Base-by-base conservation (phyloP, 2,329 filamentous ascomycete genomes). In the Tolypocladium nubicola region DNA sequence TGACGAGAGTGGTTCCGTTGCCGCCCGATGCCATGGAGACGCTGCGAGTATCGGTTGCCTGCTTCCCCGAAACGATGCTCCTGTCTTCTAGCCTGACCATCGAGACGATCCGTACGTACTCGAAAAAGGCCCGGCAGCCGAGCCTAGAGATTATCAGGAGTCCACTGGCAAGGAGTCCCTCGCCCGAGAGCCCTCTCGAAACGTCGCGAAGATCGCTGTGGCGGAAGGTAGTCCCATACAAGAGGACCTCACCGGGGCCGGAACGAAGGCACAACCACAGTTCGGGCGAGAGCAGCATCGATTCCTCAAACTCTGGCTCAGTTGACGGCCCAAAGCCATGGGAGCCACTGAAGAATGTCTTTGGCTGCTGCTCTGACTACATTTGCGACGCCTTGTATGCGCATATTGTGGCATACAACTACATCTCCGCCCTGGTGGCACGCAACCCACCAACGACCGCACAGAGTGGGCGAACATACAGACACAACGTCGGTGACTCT, bases 21-120 rank as follows among this genome's bases (percentile, higher is more conserved):
- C 79, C 80, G 0, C 75, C 77, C 1, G 75, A 82, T 33, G 73
- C 82, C 3, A 66, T 83, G 45, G 80, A 84, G 58, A 81, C 75
- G 0, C 70, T 84, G 4, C 71, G 77, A 35, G 74, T 82, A 7
- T 81, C 77, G 0, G 76, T 82, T 13, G 70, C 75, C 6, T 82
- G 79, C 62, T 85, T 85, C 60, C 81, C 81, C 0, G 80, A 83
- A 61, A 82, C 80, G 1, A 82, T 83, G 77, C 75, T 84, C 1
- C 70, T 79, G 13, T 77, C 80, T 6, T 78, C 76, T 0, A 82
- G 78, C 62, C 70, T 83, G 5, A 78, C 81, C 0, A 73, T 83
- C 53, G 81, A 84, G 66, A 83, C 78, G 0, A 82, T 85, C 58
- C 79, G 82, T 19, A 68, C 75, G 35, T 82, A 82, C 61, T 78